Evolutionary conservation across 805 yeast genomes (phyloP), one percentile per base, ranked within the genome.

Genomic region (Ogataea zsoltii): DNA sequence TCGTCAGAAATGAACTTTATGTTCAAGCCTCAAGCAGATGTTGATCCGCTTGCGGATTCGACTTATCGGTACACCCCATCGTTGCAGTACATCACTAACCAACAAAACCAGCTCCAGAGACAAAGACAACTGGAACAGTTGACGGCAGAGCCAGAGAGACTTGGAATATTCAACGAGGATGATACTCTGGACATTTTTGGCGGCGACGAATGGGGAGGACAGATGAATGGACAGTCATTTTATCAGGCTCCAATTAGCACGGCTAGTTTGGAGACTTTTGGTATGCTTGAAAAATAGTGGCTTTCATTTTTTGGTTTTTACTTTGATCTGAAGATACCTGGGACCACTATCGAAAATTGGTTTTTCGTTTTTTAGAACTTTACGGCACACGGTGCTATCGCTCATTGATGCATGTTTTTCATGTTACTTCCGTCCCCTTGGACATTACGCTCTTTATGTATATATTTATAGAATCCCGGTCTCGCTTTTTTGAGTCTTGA

Each of bases 1-100:
- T 31, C 41, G 4, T 33, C 41, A 16, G 41, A 16, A 12, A 25
- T 36, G 25, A 34, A 15, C n/a, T 13, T 15, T 23, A 31, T 9
- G 15, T 13, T 7, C 38, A 17, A 12, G 16, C 18, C 16, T 7
- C 38, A 29, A 33, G n/a, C 41, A 2, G 41, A 31, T 13, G 17
- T 15, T 7, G 42, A 42, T 6, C 34, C 41, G 11, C 11, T 31
- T 12, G 29, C 37, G 16, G 51, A 41, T 34, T 18, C 40, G 15
- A 42, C 42, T 9, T 36, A 42, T 14, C 46, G 48, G 32, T 53
- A 53, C 44, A 45, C 54, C 9, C 57, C 57, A 7, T 50, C 53
- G 21, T 39, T 42, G 39, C 46, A 51, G 14, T 50, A 50, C 46
- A 50, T 53, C 21, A 40, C 45, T 9, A 39, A 39, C 33, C 54